Percentiles rank a stretch among this genome's conserved stretches.
These are phyloP conservation scores for Daldinia loculata DNA, from an alignment of 495 filamentous ascomycete genomes.

Conservation along the genomic window DNA sequence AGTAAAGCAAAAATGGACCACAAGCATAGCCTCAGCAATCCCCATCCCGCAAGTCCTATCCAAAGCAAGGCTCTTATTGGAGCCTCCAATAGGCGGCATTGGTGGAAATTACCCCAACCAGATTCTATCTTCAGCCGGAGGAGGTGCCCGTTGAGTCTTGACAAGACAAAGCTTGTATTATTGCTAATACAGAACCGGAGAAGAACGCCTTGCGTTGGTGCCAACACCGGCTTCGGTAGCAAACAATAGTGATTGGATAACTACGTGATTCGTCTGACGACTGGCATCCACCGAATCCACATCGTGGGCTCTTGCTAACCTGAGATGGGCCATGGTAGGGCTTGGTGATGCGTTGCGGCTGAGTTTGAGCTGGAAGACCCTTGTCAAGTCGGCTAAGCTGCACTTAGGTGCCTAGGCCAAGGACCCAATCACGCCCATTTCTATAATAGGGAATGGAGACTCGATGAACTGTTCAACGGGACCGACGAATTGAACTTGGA, in stretches of 20 bases:
- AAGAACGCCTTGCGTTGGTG: slow-evolving; percentile 30
- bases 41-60: slow-evolving; percentile 23
- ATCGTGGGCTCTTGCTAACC: slow-evolving; percentile 32
- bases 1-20: slow-evolving; percentile 10
- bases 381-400: slow-evolving; percentile 2
- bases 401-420: neutral
- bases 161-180: slow-evolving; percentile 6
- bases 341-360: slow-evolving; percentile 35
- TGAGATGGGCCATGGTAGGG: slow-evolving; percentile 23
- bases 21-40: slow-evolving; percentile 37
- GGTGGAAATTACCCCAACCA: slow-evolving; percentile 33
- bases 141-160: slow-evolving; percentile 5
- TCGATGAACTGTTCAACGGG: slow-evolving; percentile 33
- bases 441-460: slow-evolving; percentile 3
- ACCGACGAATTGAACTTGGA: slow-evolving; percentile 25
- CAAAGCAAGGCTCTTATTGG: slow-evolving; percentile 20
- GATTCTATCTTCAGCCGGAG: slow-evolving; percentile 11
- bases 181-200: neutral
- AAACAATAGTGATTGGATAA: slow-evolving; percentile 17
- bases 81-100: slow-evolving; percentile 17
- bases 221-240: slow-evolving; percentile 23
- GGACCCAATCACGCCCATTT: slow-evolving; percentile 14
- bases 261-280: slow-evolving; percentile 7
- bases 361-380: slow-evolving; percentile 22
- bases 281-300: slow-evolving; percentile 33